phyloP scores from a whole-genome alignment of 1,284 basidiomycete species.

The Melanopsichium pennsylvanicum region DNA sequence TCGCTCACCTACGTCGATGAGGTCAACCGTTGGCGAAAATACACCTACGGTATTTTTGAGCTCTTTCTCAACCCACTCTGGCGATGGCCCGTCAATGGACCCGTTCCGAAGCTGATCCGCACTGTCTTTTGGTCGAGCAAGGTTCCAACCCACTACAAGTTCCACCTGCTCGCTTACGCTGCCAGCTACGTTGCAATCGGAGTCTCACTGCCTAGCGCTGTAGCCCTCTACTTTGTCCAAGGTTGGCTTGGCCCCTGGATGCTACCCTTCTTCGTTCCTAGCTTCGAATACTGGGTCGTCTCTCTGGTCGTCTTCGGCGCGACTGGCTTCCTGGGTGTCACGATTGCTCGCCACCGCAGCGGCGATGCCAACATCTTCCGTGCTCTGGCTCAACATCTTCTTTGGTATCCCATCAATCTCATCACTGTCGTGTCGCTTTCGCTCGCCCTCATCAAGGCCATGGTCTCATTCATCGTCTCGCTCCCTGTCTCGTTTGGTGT shows the following conservation, averaged over 20 bases:
- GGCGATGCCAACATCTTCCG: slow-evolving; percentile 73
- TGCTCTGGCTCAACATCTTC: slow-evolving; percentile 74
- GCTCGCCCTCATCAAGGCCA: slow-evolving; percentile 72
- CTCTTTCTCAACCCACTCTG: slow-evolving; percentile 58
- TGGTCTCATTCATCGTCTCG: slow-evolving; percentile 80
- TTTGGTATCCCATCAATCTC: slow-evolving; percentile 75
- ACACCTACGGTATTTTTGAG: slow-evolving; percentile 75
- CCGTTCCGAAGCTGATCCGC: slow-evolving; percentile 78
- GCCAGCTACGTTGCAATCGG: slow-evolving; percentile 80
- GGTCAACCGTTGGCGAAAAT: slow-evolving; percentile 85
- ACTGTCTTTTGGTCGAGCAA: slow-evolving; percentile 73
- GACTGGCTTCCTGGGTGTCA: slow-evolving; percentile 76
- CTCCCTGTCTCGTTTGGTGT: slow-evolving; percentile 80
- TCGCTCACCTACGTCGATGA: slow-evolving; percentile 78
- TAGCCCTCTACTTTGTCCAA: slow-evolving; percentile 78
- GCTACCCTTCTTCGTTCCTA: slow-evolving; percentile 70
- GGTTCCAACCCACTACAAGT: slow-evolving; percentile 74
- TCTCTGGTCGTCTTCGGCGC: slow-evolving; percentile 79
- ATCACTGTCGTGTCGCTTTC: slow-evolving; percentile 36
- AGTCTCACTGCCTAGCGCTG: slow-evolving; percentile 73
- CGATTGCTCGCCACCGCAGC: slow-evolving; percentile 79
- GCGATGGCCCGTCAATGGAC: slow-evolving; percentile 76
- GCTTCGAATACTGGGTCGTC: slow-evolving; percentile 79
- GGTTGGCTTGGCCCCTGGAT: slow-evolving; percentile 75
- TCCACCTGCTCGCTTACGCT: slow-evolving; percentile 76